Conservation (phyloP, 2,329 filamentous ascomycete genomes). For the Bipolaris zeicola region DNA sequence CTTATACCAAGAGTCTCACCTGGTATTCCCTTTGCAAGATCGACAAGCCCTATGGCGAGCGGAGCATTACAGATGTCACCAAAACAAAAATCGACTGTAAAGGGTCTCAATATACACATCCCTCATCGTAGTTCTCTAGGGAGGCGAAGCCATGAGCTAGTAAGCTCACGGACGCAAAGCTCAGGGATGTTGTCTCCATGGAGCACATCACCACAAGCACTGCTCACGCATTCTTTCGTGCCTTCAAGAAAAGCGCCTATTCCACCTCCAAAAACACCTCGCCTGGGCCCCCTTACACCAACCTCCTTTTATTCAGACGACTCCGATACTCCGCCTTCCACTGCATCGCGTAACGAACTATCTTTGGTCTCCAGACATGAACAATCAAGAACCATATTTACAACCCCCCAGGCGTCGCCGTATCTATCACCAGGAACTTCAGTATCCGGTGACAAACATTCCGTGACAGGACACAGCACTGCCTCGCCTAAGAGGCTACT, state of each 20-base stretch:
- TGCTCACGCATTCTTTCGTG: constrained; percentile 25
- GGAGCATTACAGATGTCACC: constrained; percentile 20
- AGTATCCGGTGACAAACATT: not conserved
- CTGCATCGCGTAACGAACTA: constrained; percentile 8
- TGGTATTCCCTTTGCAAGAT: constrained; percentile 24
- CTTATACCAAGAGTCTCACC: constrained; percentile 31
- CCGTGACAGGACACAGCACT: not conserved
- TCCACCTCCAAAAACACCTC: constrained; percentile 22
- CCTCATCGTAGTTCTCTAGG: constrained; percentile 15
- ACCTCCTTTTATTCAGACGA: constrained; percentile 15
- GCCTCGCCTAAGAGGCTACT: not conserved
- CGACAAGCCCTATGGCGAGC: constrained; percentile 28
- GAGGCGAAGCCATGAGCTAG: constrained; percentile 10
- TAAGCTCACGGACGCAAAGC: constrained; percentile 37
- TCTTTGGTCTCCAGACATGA: constrained; percentile 18
- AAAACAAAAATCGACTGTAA: constrained; percentile 24
- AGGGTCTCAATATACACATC: constrained; percentile 32
- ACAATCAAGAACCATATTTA: not conserved
- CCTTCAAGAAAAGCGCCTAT: constrained; percentile 20
- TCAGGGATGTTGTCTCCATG: constrained; percentile 35
- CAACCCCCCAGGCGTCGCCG: not conserved
- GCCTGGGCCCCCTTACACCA: constrained; percentile 6
- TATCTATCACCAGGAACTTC: too few relatives aligned
- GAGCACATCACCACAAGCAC: constrained; percentile 28
- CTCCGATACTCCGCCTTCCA: constrained; percentile 7